Evolutionary conservation across 345 rosid genomes (phyloP).

Genomic region (Hevea brasiliensis): DNA sequence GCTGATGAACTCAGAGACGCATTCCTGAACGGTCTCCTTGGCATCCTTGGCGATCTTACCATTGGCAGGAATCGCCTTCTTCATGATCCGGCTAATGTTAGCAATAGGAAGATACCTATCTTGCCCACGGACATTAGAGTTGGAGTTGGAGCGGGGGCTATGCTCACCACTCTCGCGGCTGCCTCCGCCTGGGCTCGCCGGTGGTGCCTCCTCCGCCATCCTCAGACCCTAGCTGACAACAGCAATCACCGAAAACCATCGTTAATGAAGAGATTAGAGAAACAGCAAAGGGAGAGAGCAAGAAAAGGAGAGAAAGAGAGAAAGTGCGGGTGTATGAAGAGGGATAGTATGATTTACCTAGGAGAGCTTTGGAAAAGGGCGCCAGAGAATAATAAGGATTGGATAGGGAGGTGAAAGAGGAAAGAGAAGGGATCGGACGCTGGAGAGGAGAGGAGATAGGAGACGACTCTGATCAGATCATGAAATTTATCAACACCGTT

Average conservation of each 20-base stretch:
- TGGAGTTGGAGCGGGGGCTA: slow-evolving; percentile 60
- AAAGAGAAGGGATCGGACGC: slow-evolving; percentile 82
- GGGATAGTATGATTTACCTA: slow-evolving; percentile 21
- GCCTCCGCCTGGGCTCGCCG: slow-evolving; percentile 69
- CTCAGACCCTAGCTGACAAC: slow-evolving; percentile 28
- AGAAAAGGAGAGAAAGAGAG: not conserved
- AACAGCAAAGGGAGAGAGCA: not conserved
- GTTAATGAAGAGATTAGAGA: not conserved
- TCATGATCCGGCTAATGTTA: slow-evolving; percentile 92
- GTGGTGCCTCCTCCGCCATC: slow-evolving; percentile 55
- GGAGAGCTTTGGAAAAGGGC: slow-evolving; percentile 51
- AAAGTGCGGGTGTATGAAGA: slow-evolving; percentile 3
- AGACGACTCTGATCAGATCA: slow-evolving; percentile 58
- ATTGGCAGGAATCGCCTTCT: slow-evolving; percentile 83
- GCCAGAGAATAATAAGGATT: slow-evolving; percentile 55
- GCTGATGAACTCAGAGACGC: slow-evolving; percentile 95
- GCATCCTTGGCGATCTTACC: slow-evolving; percentile 97
- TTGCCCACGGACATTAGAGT: slow-evolving; percentile 72
- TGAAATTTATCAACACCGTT: slow-evolving; percentile 71
- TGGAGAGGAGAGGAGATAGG: slow-evolving; percentile 65
- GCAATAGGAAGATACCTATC: slow-evolving; percentile 94
- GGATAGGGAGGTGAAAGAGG: slow-evolving; percentile 41
- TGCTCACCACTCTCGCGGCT: slow-evolving; percentile 89
- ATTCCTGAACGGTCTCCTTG: slow-evolving; percentile 95
- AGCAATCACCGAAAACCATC: slow-evolving; percentile 1